phyloP scores from a whole-genome alignment of 441 rosid genomes.

The Melastoma candidum region DNA sequence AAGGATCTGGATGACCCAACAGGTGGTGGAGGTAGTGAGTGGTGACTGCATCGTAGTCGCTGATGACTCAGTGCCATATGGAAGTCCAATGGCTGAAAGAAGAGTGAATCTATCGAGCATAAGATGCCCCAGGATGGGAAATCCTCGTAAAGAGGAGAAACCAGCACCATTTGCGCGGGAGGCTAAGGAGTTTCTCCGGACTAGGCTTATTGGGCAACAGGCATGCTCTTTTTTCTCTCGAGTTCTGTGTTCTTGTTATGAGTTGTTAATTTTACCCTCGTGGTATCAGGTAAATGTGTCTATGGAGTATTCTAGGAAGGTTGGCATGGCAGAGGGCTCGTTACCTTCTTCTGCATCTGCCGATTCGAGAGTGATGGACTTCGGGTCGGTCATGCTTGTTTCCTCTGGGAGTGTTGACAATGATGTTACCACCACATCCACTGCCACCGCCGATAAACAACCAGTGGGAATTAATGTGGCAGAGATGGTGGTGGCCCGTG shows the following conservation, averaged over 20 bases:
- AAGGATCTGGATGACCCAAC: conserved; percentile 11
- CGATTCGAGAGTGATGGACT: conserved; percentile 72
- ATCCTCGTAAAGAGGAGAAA: conserved; percentile 78
- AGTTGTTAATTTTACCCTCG: conserved; percentile 8
- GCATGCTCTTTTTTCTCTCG: conserved; percentile 23
- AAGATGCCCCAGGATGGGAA: conserved; percentile 85
- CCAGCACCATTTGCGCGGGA: conserved; percentile 88
- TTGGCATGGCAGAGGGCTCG: conserved; percentile 50
- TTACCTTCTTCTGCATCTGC: conserved; percentile 35
- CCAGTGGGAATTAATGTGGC: conserved; percentile 67
- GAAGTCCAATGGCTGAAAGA: conserved; percentile 81
- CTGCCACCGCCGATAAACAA: conserved; percentile 31
- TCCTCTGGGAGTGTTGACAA: conserved; percentile 54
- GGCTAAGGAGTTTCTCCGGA: conserved; percentile 74
- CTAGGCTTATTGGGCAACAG: conserved; percentile 68
- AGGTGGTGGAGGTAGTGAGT: conserved; percentile 97
- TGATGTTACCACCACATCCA: conserved; percentile 38
- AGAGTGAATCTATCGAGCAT: conserved; percentile 92
- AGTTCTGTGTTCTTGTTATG: background rate
- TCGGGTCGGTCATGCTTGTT: conserved; percentile 76
- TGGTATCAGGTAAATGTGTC: conserved; percentile 59
- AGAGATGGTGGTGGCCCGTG: conserved; percentile 72
- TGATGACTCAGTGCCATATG: conserved; percentile 82
- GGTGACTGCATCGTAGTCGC: conserved; percentile 92
- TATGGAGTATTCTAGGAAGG: conserved; percentile 94